Evolutionary conservation across 176 grass and related monocot genomes (phyloP), one percentile per base, ranked within the genome.

Genomic region (Saccharum spontaneum): DNA sequence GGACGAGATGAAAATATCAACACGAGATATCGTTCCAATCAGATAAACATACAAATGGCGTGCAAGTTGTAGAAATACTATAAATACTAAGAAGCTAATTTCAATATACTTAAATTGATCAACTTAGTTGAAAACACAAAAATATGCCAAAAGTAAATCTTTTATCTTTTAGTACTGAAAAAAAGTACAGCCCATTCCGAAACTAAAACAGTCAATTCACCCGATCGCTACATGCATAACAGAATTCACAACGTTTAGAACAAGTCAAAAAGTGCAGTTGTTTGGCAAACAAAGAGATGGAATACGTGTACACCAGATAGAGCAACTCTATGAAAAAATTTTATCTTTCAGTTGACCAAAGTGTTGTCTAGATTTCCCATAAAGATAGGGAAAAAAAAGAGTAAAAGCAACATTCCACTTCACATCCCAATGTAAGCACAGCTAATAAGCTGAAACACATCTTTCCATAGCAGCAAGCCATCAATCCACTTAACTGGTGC

Each of bases 401-500:
- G 24, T 44, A 41, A 6, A 76, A 26, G 23, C 31, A 73, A 57
- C 46, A 66, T 30, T 55, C 23, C 46, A 57, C 59, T 67, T 59
- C 28, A 57, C 62, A 50, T 52, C 69, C 15, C 5, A 73, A 78
- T 78, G 50, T 50, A 50, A 41, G 30, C 65, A 30, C 38, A 64
- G 50, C 67, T 41, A 80, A 14, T 18, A 68, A 54, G 24, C 26
- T 28, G 48, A 43, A 63, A 41, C 9, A 68, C 26, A 45, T 78
- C 16, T 36, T 46, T 9, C 8, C 49, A 24, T 43, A 69, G 67
- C 49, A 78, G 36, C 75, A 82, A 73, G 52, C 46, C 46, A 57
- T 10, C 60, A 57, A 73, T 60, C 46, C 46, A 73, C 74, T 79
- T 87, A 44, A 87, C 79, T 68, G 68, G 52, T 71, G 54, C 3